A percentile compares a stretch with the other conserved stretches of the same genome.
These are phyloP conservation scores for Hanseniaspora lindneri DNA, from an alignment of 805 yeast genomes.

Conservation along the genomic window DNA sequence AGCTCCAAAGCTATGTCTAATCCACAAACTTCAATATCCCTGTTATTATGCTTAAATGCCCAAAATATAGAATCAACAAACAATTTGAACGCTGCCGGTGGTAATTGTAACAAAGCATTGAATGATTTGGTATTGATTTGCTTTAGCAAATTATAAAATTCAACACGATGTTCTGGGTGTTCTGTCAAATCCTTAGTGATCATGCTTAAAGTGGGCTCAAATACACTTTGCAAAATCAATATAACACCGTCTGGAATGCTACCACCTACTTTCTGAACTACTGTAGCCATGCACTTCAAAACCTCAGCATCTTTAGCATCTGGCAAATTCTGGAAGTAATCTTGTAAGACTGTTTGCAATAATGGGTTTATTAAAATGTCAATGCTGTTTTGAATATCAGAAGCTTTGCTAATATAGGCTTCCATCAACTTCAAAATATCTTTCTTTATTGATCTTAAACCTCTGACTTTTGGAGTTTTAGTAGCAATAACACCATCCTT, in stretches of 20 bases:
- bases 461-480: slow-evolving; percentile 88
- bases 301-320: slow-evolving; percentile 98
- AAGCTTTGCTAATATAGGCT: slow-evolving; percentile 77
- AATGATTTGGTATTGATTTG: slow-evolving; percentile 79
- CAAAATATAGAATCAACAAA: slow-evolving; percentile 89
- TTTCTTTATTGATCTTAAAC: slow-evolving; percentile 89
- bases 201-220: slow-evolving; percentile 90
- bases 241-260: slow-evolving; percentile 84
- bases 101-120: slow-evolving; percentile 72
- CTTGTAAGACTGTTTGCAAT: slow-evolving; percentile 74
- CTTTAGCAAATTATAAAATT: slow-evolving; percentile 78
- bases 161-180: slow-evolving; percentile 95
- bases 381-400: slow-evolving; percentile 63
- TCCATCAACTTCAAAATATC: slow-evolving; percentile 84
- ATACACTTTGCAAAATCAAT: slow-evolving; percentile 74
- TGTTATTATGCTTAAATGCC: slow-evolving; percentile 96
- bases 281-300: slow-evolving; percentile 82
- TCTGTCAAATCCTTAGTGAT: slow-evolving; percentile 90
- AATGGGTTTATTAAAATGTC: slow-evolving; percentile 71
- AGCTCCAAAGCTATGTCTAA: slow-evolving; percentile 72
- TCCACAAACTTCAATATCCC: slow-evolving; percentile 93
- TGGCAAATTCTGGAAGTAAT: slow-evolving; percentile 77
- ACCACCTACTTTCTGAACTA: slow-evolving; percentile 77
- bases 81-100: slow-evolving; percentile 83
- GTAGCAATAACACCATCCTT: slow-evolving; percentile 79